Evolutionary conservation across 1,284 basidiomycete species (phyloP), one percentile per base, ranked within the genome.

Genomic region (Albatrellus sp.): DNA sequence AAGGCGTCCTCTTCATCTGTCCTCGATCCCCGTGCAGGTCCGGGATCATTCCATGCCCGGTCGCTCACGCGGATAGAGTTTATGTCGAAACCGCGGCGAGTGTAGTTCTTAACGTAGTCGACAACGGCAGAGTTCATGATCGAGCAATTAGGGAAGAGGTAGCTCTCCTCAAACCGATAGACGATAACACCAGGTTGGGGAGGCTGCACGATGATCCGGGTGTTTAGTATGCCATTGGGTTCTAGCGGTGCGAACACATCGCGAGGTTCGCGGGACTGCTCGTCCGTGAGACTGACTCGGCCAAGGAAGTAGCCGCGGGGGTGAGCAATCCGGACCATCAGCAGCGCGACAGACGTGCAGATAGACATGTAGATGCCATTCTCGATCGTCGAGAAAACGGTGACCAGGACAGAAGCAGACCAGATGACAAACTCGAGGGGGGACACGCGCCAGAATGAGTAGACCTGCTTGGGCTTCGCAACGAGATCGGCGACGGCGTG

Each of bases 381-480:
- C 66, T 98, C 94, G 57, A 97, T 91, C 30, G 77, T 76, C 35
- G 84, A 78, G 67, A 93, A 93, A 38, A 94, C 62, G 9, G 90
- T 93, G 57, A 90, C 80, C 29, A 98, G 63, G 13, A 98, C 94
- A 17, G 90, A 89, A 0, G 83, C 88, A 14, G 69, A 54, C 76
- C 88, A 98, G 60, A 98, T 98, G 56, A 94, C 35, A 63, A 89
- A 91, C 62, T 98, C 94, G 45, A 97, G 65, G 0, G 96, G 94
- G 1, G 87, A 90, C 34, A 97, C 83, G 30, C 88, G 79, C 93
- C 93, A 98, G 73, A 86, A 98, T 17, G 75, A 73, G 64, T 85
- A 96, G n/a, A 87, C 80, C 59, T 93, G 86, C 45, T 75, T 66
- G 1, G 92, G 94, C 1, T 84, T 80, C 10, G 91, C 84, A 46